Conservation (phyloP, 2,329 filamentous ascomycete species). For the Epichloe aotearoae region DNA sequence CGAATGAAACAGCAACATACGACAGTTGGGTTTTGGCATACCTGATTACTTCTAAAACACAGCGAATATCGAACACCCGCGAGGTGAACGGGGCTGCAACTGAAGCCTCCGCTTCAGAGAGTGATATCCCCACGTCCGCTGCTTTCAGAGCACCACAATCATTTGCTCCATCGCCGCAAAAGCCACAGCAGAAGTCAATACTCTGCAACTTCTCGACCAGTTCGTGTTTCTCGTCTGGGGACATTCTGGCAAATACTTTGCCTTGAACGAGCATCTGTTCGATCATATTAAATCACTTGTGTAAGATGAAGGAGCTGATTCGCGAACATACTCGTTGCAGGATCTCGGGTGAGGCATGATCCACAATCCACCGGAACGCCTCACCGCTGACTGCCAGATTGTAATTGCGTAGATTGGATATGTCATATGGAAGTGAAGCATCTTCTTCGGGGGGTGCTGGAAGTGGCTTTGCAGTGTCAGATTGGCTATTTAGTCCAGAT, state of each 20-base stretch:
- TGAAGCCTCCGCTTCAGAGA: slow-evolving; percentile 93
- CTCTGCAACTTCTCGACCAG: slow-evolving; percentile 93
- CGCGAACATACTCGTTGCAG: slow-evolving; percentile 46
- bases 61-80: slow-evolving; percentile 88
- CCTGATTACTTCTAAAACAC: slow-evolving; percentile 83
- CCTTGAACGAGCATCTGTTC: slow-evolving; percentile 73
- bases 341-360: slow-evolving; percentile 72
- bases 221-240: slow-evolving; percentile 96
- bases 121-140: slow-evolving; percentile 90
- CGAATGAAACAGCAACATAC: background rate
- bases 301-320: background rate
- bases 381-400: slow-evolving; percentile 83
- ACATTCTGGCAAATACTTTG: slow-evolving; percentile 96
- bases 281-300: background rate
- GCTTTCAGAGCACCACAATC: slow-evolving; percentile 95
- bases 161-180: slow-evolving; percentile 95
- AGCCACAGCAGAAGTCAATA: slow-evolving; percentile 88
- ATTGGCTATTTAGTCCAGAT: background rate
- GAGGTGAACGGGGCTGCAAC: slow-evolving; percentile 98
- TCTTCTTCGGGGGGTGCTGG: slow-evolving; percentile 60
- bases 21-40: slow-evolving; percentile 20
- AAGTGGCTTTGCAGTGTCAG: slow-evolving; percentile 41
- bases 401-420: slow-evolving; percentile 71
- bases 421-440: slow-evolving; percentile 73
- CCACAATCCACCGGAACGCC: slow-evolving; percentile 91